These are phyloP conservation scores for Boletellus ananiceps DNA, from an alignment of 768 basidiomycete genomes.

Conservation along the genomic window DNA sequence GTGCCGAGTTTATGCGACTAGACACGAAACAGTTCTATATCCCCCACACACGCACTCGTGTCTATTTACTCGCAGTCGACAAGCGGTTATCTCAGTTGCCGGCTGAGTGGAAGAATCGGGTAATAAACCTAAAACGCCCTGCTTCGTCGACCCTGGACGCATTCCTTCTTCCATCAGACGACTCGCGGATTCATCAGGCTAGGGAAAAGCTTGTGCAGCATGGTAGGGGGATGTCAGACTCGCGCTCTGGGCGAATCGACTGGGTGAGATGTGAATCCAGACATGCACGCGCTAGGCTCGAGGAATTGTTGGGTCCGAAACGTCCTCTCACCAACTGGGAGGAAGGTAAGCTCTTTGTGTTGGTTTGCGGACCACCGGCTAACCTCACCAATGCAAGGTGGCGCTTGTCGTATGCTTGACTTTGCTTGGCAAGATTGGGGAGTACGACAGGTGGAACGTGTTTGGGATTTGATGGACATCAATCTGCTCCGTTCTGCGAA, in stretches of 20 bases:
- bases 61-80: conserved; percentile 79
- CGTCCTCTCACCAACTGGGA: conserved; percentile 92
- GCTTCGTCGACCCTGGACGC: conserved; percentile 89
- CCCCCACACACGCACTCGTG: conserved; percentile 90
- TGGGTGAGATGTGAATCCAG: conserved; percentile 93
- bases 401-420: conserved; percentile 79
- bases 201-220: conserved; percentile 78
- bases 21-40: conserved; percentile 92
- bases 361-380: background rate
- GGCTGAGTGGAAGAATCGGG: conserved; percentile 59
- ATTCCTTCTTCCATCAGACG: conserved; percentile 87
- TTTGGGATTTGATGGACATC: conserved; percentile 95
- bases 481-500: conserved; percentile 76
- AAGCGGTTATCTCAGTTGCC: conserved; percentile 57
- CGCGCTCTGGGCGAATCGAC: conserved; percentile 71
- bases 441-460: conserved; percentile 86
- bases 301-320: conserved; percentile 76
- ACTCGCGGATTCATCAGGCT: conserved; percentile 86
- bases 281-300: conserved; percentile 81
- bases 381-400: conserved; percentile 42
- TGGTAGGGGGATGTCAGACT: conserved; percentile 57
- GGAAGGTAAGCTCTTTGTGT: conserved; percentile 53
- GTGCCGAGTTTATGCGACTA: conserved; percentile 62
- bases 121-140: conserved; percentile 67
- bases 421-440: conserved; percentile 96